phyloP scores from a whole-genome alignment of 257 asterid species.

The Dorcoceras hygrometricum region DNA sequence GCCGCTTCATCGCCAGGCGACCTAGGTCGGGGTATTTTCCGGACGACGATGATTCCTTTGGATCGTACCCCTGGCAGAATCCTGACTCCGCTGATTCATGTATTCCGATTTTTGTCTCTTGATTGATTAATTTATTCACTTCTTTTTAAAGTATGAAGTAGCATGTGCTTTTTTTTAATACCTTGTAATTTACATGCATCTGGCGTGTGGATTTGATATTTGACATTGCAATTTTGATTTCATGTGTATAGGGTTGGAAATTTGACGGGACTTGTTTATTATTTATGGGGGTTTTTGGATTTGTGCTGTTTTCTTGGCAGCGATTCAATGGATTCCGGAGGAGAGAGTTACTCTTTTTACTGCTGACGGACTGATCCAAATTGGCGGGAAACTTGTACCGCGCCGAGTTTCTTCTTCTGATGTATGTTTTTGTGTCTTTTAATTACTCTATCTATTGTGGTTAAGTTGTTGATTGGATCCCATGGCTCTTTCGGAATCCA shows the following conservation, averaged over 20 bases:
- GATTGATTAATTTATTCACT: background rate
- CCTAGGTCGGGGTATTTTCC: constrained; percentile 52
- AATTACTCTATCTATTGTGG: background rate
- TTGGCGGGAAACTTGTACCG: constrained; percentile 88
- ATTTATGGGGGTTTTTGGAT: background rate
- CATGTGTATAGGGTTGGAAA: background rate
- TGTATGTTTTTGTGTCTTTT: constrained; percentile 40
- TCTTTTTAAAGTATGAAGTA: background rate
- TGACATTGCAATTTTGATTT: constrained; percentile 5
- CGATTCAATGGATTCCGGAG: constrained; percentile 82
- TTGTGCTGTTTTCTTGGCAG: constrained; percentile 36
- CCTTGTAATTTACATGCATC: background rate
- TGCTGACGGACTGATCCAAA: constrained; percentile 82
- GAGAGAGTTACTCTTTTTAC: constrained; percentile 82
- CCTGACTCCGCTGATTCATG: constrained; percentile 45
- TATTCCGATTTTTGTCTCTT: background rate
- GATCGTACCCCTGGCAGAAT: constrained; percentile 83
- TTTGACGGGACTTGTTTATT: background rate
- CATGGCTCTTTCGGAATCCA: background rate
- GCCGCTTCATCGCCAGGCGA: constrained; percentile 41
- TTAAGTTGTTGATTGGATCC: background rate
- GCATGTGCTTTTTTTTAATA: background rate
- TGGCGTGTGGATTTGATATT: background rate
- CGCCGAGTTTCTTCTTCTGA: constrained; percentile 54
- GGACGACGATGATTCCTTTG: constrained; percentile 67